Evolutionary conservation across 2,329 filamentous ascomycete genomes (phyloP), one percentile per base, ranked within the genome.

Genomic region (Chalaropsis thielavioides): DNA sequence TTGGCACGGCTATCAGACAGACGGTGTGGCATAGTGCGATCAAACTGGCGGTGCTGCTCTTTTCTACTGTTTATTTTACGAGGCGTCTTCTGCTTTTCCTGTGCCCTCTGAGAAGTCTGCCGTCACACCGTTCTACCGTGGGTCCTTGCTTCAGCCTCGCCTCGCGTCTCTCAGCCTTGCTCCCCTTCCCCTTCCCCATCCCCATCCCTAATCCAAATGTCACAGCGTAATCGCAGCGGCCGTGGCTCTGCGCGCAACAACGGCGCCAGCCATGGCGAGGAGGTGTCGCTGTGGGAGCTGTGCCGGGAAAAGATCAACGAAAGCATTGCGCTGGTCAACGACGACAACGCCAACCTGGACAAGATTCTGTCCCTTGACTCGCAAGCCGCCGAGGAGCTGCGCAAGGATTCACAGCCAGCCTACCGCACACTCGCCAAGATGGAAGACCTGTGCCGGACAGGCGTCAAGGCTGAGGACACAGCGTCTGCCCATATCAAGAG

Each of bases 211-310:
- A 15, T 17, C 19, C 51, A 69, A 64, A 78, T 78, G 76, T 77
- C 76, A 54, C 76, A 78, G 70, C 73, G 76, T 67, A 77, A 76
- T 67, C 75, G 77, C 64, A 77, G 76, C 69, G 75, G 75, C 62
- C 76, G 76, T 68, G 76, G 75, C 46, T 76, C 75, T 49, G 76
- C 76, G 70, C 74, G 76, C 51, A 78, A 76, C 71, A 77, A 76
- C 60, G 75, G 76, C 31, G 73, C 75, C 67, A 69, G 73, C 7
- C 75, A 76, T 40, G 77, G 77, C 35, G 77, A 79, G 68, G 77
- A 79, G 69, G 74, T 73, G 8, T 72, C 75, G 59, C 73, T 78
- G 5, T 79, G 77, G 77, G 76, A 78, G 41, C 69, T 70, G 1
- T 75, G 73, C 69, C 77, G 77, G 66, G 70, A 69, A 3, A 74